Evolutionary conservation across 2,329 filamentous ascomycete genomes (phyloP).

Genomic region (Curvularia sp.): DNA sequence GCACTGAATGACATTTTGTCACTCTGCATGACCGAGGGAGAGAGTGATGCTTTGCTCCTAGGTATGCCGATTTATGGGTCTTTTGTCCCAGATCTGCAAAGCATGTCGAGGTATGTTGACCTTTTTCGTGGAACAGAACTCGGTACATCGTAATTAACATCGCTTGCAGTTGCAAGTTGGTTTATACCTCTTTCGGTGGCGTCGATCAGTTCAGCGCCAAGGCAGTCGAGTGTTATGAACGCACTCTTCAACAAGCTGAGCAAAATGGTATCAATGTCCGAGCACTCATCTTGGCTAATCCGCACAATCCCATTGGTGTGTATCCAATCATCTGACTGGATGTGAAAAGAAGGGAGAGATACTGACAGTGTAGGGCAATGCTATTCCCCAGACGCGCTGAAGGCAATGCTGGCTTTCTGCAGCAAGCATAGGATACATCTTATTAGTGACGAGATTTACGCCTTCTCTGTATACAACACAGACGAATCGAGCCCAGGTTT

Average conservation of each 20-base stretch:
- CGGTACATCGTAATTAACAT: neutral
- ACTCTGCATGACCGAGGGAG: slow-evolving; percentile 12
- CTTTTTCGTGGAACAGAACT: neutral
- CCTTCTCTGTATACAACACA: slow-evolving; percentile 57
- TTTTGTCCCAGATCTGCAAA: slow-evolving; percentile 12
- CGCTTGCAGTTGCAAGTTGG: slow-evolving; percentile 7
- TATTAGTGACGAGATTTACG: slow-evolving; percentile 67
- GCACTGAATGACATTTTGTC: slow-evolving; percentile 16
- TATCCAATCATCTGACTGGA: neutral
- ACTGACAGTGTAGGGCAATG: slow-evolving; percentile 14
- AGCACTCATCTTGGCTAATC: slow-evolving; percentile 60
- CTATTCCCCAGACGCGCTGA: slow-evolving; percentile 51
- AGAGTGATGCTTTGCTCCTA: slow-evolving; percentile 12
- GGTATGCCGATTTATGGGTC: slow-evolving; percentile 18
- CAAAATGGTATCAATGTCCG: slow-evolving; percentile 46
- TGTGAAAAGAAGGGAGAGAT: neutral
- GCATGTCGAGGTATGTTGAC: slow-evolving; percentile 13
- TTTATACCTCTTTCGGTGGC: slow-evolving; percentile 7
- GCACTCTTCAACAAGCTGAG: slow-evolving; percentile 45
- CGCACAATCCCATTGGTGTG: slow-evolving; percentile 60
- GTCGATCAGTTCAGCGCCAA: slow-evolving; percentile 6
- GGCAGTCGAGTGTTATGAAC: slow-evolving; percentile 49
- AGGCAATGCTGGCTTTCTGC: slow-evolving; percentile 59
- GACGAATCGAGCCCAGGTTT: slow-evolving; percentile 28
- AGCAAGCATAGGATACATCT: slow-evolving; percentile 61